Base-by-base conservation (phyloP, 2,329 filamentous ascomycete species). In the Apiospora koreana region DNA sequence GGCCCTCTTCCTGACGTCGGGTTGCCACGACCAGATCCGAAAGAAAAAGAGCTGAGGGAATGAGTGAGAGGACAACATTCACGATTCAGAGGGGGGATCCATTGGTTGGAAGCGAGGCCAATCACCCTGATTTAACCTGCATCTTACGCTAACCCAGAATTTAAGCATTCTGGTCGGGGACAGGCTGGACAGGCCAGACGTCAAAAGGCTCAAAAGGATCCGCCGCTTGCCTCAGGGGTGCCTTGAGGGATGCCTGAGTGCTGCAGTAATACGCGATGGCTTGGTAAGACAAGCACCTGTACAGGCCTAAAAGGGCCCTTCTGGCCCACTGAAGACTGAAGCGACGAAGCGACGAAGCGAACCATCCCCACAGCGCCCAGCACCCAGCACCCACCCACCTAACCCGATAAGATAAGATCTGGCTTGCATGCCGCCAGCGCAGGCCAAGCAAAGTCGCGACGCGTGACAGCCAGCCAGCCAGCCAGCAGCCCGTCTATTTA, bases 361-460 rank as follows among this genome's bases (percentile, higher is more conserved):
- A 38, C 31, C 54, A 62, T 38, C 54, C 31, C 54, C 54, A 62
- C 54, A 38, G 54, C 54, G 28, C 54, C 54, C 28, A 35, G 2
- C 28, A 35, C n/a, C 50, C 28, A 31, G 2, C 28, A 35, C 28
- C 54, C 31, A 12, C 54, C 48, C 10, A 28, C 23, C 8, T 23
- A n/a, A 8, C 54, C 54, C 54, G 54, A 62, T 62, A 62, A 62
- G 54, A 62, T 62, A 62, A 62, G 54, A 58, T 58, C 50, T 54
- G 23, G 23, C n/a, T 69, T 23, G 50, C 35, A 46, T 65, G 14
- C 41, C n/a, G n/a, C 28, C 66, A 38, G 66, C 43, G 45, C 21
- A 41, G 21, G 45, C 64, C 65, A 35, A n/a, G 31, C 18, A 35
- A 41, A 28, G 25, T 38, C 50, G 66, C 50, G 68, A 62, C 54